Percentiles rank a stretch among this genome's conserved stretches.
These are phyloP conservation scores for Maudiozyma bulderi DNA, from an alignment of 805 yeast species.

Conservation along the genomic window DNA sequence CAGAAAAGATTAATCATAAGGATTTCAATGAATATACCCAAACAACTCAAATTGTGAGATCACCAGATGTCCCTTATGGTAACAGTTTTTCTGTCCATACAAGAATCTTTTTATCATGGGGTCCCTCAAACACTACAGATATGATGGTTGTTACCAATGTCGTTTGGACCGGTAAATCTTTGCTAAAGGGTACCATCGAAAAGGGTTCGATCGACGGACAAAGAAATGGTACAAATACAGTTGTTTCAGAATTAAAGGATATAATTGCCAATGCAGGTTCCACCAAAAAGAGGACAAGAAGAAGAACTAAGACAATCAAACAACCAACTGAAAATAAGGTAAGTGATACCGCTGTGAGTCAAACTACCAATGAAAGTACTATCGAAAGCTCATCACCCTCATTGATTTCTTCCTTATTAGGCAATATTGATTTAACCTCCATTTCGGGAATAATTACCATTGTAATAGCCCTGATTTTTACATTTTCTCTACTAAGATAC, in stretches of 20 bases:
- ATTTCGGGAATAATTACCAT: constrained; percentile 8
- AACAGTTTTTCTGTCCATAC: constrained; percentile 55
- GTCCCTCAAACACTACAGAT: constrained; percentile 46
- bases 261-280: constrained; percentile 22
- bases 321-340: background rate
- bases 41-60: constrained; percentile 44
- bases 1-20: constrained; percentile 43
- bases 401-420: constrained; percentile 3
- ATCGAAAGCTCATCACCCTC: background rate
- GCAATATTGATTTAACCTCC: constrained; percentile 15
- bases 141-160: constrained; percentile 49
- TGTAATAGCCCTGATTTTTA: constrained; percentile 2
- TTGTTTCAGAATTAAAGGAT: constrained; percentile 35
- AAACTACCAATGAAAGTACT: background rate
- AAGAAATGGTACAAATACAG: constrained; percentile 40
- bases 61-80: constrained; percentile 76
- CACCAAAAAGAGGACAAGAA: constrained; percentile 3
- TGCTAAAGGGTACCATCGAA: constrained; percentile 70
- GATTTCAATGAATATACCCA: constrained; percentile 37
- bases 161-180: constrained; percentile 65
- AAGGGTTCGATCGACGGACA: constrained; percentile 72
- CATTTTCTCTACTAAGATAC: constrained; percentile 7
- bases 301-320: constrained; percentile 5
- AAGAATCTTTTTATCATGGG: constrained; percentile 55
- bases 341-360: background rate